phyloP scores from a whole-genome alignment of 768 basidiomycete genomes.

The Myochromella boudieri region DNA sequence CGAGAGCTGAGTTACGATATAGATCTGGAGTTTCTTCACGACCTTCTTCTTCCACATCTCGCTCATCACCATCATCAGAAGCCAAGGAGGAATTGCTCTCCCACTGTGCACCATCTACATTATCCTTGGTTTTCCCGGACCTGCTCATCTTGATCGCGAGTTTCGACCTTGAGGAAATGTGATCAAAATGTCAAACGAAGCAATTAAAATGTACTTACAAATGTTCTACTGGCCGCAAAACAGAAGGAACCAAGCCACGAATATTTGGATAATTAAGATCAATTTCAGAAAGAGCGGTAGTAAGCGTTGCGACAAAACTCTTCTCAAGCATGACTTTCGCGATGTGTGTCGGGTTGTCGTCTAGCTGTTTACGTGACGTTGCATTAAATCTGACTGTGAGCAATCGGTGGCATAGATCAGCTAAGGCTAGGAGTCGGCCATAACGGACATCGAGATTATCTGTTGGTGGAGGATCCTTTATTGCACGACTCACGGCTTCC shows the following conservation, averaged over 20 bases:
- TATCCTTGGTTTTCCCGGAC: constrained; percentile 64
- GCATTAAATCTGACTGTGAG: constrained; percentile 75
- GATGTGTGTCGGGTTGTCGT: constrained; percentile 85
- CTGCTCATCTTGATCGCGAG: constrained; percentile 98
- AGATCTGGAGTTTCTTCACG: constrained; percentile 89
- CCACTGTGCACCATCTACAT: constrained; percentile 44
- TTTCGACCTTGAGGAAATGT: constrained; percentile 67
- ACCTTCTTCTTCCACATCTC: constrained; percentile 51
- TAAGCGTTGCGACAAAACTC: constrained; percentile 88
- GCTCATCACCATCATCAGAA: constrained; percentile 61
- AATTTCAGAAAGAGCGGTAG: constrained; percentile 84
- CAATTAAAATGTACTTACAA: constrained; percentile 53
- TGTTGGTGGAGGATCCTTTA: constrained; percentile 71
- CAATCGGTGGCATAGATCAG: constrained; percentile 85
- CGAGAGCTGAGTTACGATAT: constrained; percentile 94
- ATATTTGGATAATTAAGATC: constrained; percentile 96
- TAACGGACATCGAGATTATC: constrained; percentile 77
- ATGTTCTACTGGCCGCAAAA: constrained; percentile 86
- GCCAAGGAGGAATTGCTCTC: constrained; percentile 48
- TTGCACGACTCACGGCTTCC: constrained; percentile 81
- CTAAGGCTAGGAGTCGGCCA: constrained; percentile 82
- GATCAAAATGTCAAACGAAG: constrained; percentile 14
- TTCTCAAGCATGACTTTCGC: constrained; percentile 99
- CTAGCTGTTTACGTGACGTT: constrained; percentile 53
- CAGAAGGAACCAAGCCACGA: constrained; percentile 78